Base-by-base conservation (phyloP, 768 basidiomycete genomes). In the Candolleomyces efflorescens region DNA sequence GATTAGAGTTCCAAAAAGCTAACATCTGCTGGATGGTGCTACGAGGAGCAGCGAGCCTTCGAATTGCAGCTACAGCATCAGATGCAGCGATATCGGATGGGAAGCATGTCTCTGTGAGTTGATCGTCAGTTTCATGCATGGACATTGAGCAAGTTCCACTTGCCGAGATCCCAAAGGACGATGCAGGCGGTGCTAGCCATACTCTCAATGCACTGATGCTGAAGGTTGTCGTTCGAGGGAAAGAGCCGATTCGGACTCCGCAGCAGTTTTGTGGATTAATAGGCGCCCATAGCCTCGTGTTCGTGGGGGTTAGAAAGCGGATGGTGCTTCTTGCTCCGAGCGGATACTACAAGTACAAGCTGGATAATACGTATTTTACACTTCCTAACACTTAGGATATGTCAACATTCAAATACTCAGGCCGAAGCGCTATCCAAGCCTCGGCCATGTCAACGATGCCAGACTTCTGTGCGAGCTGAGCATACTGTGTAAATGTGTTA, bases 391-490 rank as follows among this genome's bases (percentile, higher is more conserved):
- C 6, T 43, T 12, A 17, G 1, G 17, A 49, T 46, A 55, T 2
- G 20, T 54, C 59, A 32, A 62, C 55, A 41, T 63, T 59, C 46
- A 67, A 59, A 64, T 67, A 68, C 13, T 67, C 67, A 36, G 69
- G 64, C 13, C 61, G 62, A 43, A 75, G 60, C 4, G 65, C 56
- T 20, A 73, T 68, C 78, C 78, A 80, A 3, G 70, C 69, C 24
- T 60, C 75, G n/a, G 77, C 77, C 18, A 68, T 66, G 43, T 72
- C 65, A 55, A 79, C 63, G 27, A 80, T 65, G 23, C 69, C 71
- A 5, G 65, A 67, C 54, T 73, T 64, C 20, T 66, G 64, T 17
- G 79, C 79, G 54, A 67, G 56, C 15, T 51, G 61, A 13, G 70
- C 48, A 57, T 78, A 80, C 24, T 73, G 69, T 18, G 61, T 68